A percentile compares a stretch with the other conserved stretches of the same genome.
Evolutionary conservation across 2,329 filamentous ascomycete species (phyloP).

Genomic region (Aureobasidium melanogenum): DNA sequence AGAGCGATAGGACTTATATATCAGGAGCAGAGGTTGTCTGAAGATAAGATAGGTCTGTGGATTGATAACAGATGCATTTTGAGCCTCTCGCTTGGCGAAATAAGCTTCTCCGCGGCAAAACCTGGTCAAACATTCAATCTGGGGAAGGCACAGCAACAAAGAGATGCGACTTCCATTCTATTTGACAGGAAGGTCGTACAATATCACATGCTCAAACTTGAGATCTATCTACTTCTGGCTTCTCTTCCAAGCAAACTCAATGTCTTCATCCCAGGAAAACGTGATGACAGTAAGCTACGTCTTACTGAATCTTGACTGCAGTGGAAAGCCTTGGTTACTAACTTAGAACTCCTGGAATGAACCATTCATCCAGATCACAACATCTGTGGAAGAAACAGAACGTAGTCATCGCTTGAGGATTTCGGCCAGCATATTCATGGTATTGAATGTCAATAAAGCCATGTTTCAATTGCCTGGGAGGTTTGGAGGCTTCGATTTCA

Average conservation of each 20-base stretch:
- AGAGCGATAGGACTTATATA: neutral
- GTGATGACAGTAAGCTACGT: no score
- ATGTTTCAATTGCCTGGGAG: neutral
- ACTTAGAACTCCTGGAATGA: neutral
- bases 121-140: neutral
- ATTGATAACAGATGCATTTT: slow-evolving; percentile 6
- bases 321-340: no score
- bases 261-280: no score
- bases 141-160: neutral
- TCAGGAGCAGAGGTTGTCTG: neutral
- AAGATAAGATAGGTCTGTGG: slow-evolving; percentile 2
- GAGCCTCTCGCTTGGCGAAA: neutral
- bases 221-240: neutral
- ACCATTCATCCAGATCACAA: neutral
- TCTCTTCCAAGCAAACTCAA: no score
- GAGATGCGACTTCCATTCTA: neutral
- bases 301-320: no score
- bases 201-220: neutral
- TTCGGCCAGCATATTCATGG: no score
- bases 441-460: no score
- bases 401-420: no score
- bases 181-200: neutral
- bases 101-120: slow-evolving; percentile 9
- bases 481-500: neutral
- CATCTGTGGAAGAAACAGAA: no score